Base-by-base conservation (phyloP, 257 asterid species). In the Solanum neorickii region DNA sequence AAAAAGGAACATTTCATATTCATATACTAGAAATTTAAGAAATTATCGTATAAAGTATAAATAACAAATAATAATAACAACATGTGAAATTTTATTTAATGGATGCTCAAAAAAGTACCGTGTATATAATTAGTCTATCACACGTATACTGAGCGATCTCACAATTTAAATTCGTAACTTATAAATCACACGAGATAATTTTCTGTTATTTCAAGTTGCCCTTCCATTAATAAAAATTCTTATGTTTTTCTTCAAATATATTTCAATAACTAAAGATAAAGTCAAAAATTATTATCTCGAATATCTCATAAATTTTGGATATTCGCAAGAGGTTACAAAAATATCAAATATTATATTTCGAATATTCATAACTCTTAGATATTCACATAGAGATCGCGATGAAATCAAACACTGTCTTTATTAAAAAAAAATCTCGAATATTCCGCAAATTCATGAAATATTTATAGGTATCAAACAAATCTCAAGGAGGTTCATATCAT, bases 201-300 rank as follows among this genome's bases (percentile, higher is more conserved):
- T 2, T 18, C 0, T 8, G 3, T 15, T 70, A 31, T 7, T 69
- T 18, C 4, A 31, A 69, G 3, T 0, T 13, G 0, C 0, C 0
- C 3, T 2, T 2, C 12, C 23, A 7, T 13, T 3, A 31, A 27
- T 20, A 66, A 66, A 56, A 12, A 25, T 66, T 65, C 9, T 3
- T 2, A 12, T 46, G 2, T 0, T 52, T 52, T 52, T 16, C 7
- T 2, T 2, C 62, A 56, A 56, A 56, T 6, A 56, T 56, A 56
- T 56, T 52, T 56, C 62, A 56, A 56, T 2, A 56, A 56, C 5
- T 56, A 2, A 56, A 56, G 2, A 56, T 1, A 56, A 56, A 23
- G 0, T 2, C 4, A 56, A 56, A 18, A 56, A 62, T 12, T 20
- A 59, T 20, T 8, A 16, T 52, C 1, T 52, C 9, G 9, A 52